A percentile compares a stretch with the other conserved stretches of the same genome.
These are phyloP conservation scores for Coniophora puteana DNA, from an alignment of 1,284 basidiomycete species.

Conservation along the genomic window DNA sequence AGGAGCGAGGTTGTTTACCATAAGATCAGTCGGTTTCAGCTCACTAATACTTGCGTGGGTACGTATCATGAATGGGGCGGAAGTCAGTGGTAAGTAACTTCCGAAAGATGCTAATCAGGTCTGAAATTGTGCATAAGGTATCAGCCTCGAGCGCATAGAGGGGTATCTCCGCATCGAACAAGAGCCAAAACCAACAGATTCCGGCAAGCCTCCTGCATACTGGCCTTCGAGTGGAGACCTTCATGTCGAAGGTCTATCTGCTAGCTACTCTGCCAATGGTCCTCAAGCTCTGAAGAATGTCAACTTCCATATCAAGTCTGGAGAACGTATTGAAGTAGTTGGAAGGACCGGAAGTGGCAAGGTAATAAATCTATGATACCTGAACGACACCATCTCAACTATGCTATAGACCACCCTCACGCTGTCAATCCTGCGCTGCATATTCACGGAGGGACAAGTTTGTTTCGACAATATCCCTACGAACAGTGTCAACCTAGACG, in stretches of 20 bases:
- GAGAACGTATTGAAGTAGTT: slow-evolving; percentile 56
- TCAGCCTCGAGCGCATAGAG: slow-evolving; percentile 71
- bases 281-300: slow-evolving; percentile 52
- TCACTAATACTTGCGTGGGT: slow-evolving; percentile 49
- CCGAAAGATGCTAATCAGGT: no score
- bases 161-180: slow-evolving; percentile 72
- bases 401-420: slow-evolving; percentile 45
- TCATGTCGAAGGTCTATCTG: slow-evolving; percentile 47
- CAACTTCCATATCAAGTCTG: slow-evolving; percentile 50
- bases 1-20: background rate
- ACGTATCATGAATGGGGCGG: slow-evolving; percentile 49
- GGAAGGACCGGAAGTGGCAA: slow-evolving; percentile 41
- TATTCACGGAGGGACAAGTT: slow-evolving; percentile 54
- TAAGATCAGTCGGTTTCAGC: slow-evolving; percentile 42
- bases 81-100: slow-evolving; percentile 49
- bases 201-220: slow-evolving; percentile 65
- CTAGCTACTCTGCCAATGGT: slow-evolving; percentile 19
- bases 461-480: slow-evolving; percentile 44
- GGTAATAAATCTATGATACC: slow-evolving; percentile 5
- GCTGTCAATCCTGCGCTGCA: slow-evolving; percentile 49
- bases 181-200: slow-evolving; percentile 49
- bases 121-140: no score
- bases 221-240: slow-evolving; percentile 77
- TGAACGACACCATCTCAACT: slow-evolving; percentile 16
- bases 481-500: slow-evolving; percentile 15